These are phyloP conservation scores for Aureobasidium leucospermi DNA, from an alignment of 2,329 filamentous ascomycete genomes.

Conservation along the genomic window DNA sequence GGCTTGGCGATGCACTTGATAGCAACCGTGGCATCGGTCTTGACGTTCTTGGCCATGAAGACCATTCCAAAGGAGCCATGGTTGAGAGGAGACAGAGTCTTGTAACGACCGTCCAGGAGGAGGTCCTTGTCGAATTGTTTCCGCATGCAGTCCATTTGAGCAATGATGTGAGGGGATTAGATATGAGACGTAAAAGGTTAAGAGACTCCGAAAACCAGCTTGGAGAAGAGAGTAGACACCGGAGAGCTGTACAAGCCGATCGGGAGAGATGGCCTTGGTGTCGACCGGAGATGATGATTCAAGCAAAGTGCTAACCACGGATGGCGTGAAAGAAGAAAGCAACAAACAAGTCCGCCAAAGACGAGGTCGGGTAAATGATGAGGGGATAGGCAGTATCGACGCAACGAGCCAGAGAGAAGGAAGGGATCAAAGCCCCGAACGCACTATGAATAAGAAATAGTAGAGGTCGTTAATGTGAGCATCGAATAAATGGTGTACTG, in stretches of 20 bases:
- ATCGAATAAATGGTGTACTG: slow-evolving; percentile 6
- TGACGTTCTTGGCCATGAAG: slow-evolving; percentile 77
- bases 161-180: slow-evolving; percentile 5
- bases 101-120: slow-evolving; percentile 80
- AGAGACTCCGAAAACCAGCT: slow-evolving; percentile 8
- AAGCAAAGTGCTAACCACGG: neutral
- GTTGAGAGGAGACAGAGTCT: slow-evolving; percentile 89
- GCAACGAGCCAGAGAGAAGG: slow-evolving; percentile 8
- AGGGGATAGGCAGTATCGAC: slow-evolving; percentile 1
- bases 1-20: slow-evolving; percentile 94
- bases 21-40: slow-evolving; percentile 73
- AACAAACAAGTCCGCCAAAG: slow-evolving; percentile 10
- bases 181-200: slow-evolving; percentile 2
- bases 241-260: slow-evolving; percentile 9
- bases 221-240: slow-evolving; percentile 1
- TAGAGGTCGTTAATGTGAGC: slow-evolving; percentile 12
- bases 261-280: neutral
- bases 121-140: slow-evolving; percentile 72
- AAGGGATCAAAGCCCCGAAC: slow-evolving; percentile 9
- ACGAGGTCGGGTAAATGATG: slow-evolving; percentile 3
- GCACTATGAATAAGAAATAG: slow-evolving; percentile 12
- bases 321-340: slow-evolving; percentile 2
- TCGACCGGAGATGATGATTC: neutral
- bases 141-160: slow-evolving; percentile 73
- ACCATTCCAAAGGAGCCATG: slow-evolving; percentile 99